phyloP scores from a whole-genome alignment of 768 basidiomycete genomes.

The Ramaria sp. region DNA sequence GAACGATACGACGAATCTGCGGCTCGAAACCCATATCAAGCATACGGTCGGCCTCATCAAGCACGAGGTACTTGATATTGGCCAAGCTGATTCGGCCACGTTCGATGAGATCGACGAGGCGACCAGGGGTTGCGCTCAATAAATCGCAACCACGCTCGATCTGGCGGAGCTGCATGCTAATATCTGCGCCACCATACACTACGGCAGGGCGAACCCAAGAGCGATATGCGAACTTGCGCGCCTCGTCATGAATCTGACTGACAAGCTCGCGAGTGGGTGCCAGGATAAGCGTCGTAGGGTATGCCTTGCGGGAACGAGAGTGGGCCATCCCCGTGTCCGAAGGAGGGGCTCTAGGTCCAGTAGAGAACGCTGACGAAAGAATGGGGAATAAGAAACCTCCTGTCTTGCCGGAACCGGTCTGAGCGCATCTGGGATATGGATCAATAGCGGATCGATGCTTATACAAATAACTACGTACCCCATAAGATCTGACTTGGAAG shows the following conservation, averaged over 20 bases:
- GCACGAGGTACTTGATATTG: conserved; percentile 95
- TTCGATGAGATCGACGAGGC: conserved; percentile 97
- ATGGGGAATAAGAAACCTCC: conserved; percentile 99
- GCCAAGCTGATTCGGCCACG: conserved; percentile 92
- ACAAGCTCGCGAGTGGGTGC: conserved; percentile 98
- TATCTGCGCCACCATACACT: conserved; percentile 98
- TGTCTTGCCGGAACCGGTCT: conserved; percentile 99
- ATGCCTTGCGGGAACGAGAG: conserved; percentile 75
- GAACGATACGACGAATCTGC: conserved; percentile 95
- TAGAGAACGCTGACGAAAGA: conserved; percentile 80
- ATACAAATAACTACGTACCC: conserved; percentile 35
- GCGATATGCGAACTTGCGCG: conserved; percentile 96
- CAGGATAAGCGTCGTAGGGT: conserved; percentile 93
- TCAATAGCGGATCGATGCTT: not conserved
- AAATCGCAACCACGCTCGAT: conserved; percentile 97
- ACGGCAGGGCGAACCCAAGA: conserved; percentile 99
- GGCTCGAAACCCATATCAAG: conserved; percentile 99
- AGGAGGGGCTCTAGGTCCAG: conserved; percentile 70
- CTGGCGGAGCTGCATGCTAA: conserved; percentile 84
- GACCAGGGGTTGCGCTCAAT: conserved; percentile 92
- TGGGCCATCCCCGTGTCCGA: conserved; percentile 40
- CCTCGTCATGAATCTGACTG: conserved; percentile 98
- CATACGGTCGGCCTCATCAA: conserved; percentile 99
- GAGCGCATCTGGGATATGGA: conserved; percentile 22
- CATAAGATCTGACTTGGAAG: conserved; percentile 65